phyloP scores from a whole-genome alignment of 2,329 filamentous ascomycete species.

The Nothophaeocryptopus gaeumannii region DNA sequence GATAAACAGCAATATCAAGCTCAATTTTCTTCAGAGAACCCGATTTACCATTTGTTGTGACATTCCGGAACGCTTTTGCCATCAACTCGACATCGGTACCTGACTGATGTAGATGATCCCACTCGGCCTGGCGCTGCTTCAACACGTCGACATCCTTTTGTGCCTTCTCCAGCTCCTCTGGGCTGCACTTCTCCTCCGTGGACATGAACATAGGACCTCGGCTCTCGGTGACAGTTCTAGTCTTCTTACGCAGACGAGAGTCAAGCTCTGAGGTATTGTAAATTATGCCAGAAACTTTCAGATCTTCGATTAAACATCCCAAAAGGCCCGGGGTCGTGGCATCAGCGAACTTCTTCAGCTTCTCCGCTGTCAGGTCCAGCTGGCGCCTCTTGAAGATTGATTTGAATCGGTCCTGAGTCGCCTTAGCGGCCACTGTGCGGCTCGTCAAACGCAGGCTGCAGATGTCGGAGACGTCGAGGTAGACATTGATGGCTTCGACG shows the following conservation, averaged over 20 bases:
- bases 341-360: conserved; percentile 1
- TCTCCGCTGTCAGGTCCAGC: background rate
- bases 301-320: conserved; percentile 7
- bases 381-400: conserved; percentile 10
- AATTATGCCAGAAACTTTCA: conserved; percentile 12
- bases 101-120: background rate
- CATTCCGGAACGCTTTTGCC: conserved; percentile 1
- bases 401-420: conserved; percentile 9
- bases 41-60: background rate
- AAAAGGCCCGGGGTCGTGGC: conserved; percentile 5
- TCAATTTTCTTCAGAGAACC: background rate
- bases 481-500: conserved; percentile 7
- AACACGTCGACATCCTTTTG: conserved; percentile 1
- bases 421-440: conserved; percentile 6
- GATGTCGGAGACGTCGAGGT: conserved; percentile 8
- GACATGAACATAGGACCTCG: conserved; percentile 2
- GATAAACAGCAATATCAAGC: background rate
- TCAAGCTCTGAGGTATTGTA: conserved; percentile 5
- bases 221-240: background rate
- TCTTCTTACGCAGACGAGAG: background rate
- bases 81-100: conserved; percentile 1
- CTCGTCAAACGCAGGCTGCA: conserved; percentile 9
- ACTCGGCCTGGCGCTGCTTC: background rate
- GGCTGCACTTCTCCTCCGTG: background rate
- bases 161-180: background rate